Conservation (phyloP, 108 stramenopile genomes). For the Heterococcus sp. region DNA sequence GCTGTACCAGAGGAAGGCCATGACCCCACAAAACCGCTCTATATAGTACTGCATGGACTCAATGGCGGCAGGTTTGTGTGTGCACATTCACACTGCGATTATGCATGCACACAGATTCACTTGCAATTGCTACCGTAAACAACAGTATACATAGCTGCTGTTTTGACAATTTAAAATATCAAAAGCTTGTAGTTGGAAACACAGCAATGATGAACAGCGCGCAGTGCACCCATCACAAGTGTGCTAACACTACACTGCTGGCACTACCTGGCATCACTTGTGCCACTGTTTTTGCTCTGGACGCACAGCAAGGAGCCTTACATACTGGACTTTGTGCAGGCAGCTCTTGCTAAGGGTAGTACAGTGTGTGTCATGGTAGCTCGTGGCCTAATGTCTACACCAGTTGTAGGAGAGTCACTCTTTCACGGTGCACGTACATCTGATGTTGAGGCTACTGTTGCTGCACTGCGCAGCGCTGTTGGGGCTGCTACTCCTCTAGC, state of each 20-base stretch:
- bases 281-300: background rate
- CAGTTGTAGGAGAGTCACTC: constrained; percentile 49
- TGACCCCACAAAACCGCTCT: constrained; percentile 64
- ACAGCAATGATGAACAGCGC: no score
- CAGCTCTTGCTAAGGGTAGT: constrained; percentile 61
- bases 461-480: constrained; percentile 53
- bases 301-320: constrained; percentile 70
- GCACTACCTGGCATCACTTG: background rate
- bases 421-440: constrained; percentile 80
- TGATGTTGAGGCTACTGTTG: constrained; percentile 73
- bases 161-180: no score
- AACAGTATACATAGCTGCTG: no score
- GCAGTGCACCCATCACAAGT: no score
- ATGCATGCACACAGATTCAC: background rate
- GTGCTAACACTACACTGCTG: no score
- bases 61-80: constrained; percentile 57
- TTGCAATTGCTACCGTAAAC: no score
- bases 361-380: constrained; percentile 76
- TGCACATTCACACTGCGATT: background rate
- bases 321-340: constrained; percentile 69
- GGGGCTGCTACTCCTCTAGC: constrained; percentile 16
- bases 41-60: constrained; percentile 81
- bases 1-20: constrained; percentile 66
- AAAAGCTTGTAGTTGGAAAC: no score
- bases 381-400: constrained; percentile 78